Evolutionary conservation across 2,329 filamentous ascomycete species (phyloP).

Genomic region (Diaporthe vaccinii): DNA sequence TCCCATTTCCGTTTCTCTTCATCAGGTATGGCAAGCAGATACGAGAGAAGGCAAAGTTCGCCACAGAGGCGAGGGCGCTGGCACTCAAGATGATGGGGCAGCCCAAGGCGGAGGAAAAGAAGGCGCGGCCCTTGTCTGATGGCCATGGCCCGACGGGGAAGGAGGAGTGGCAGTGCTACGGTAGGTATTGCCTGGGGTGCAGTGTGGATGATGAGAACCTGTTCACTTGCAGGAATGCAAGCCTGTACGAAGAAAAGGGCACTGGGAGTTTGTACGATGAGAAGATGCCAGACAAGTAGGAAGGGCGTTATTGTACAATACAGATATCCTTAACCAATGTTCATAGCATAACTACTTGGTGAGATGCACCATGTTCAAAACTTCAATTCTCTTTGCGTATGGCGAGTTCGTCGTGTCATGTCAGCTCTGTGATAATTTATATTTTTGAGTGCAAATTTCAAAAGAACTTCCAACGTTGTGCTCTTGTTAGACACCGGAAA

Average conservation of each 20-base stretch:
- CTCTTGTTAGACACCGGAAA: too few species aligned
- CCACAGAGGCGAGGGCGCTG: constrained; percentile 53
- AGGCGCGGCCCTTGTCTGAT: not conserved
- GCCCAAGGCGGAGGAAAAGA: constrained; percentile 8
- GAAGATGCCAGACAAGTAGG: not conserved
- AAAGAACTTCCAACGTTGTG: too few species aligned
- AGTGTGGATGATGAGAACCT: constrained; percentile 18
- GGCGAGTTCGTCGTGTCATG: not conserved
- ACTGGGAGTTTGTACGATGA: not conserved
- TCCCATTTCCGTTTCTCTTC: constrained; percentile 72
- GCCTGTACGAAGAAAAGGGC: constrained; percentile 1
- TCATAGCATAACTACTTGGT: too few species aligned
- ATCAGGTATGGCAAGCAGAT: constrained; percentile 66
- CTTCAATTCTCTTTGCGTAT: not conserved
- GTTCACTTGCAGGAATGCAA: constrained; percentile 15
- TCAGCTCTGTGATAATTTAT: not conserved
- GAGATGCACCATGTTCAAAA: too few species aligned
- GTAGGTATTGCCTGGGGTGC: not conserved
- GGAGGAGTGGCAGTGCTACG: constrained; percentile 24
- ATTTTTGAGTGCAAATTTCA: too few species aligned
- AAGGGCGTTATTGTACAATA: not conserved
- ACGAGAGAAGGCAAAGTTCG: constrained; percentile 64
- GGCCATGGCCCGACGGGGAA: constrained; percentile 7
- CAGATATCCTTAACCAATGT: too few species aligned
- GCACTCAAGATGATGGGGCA: constrained; percentile 10